phyloP scores from a whole-genome alignment of 768 basidiomycete species.

The Pulveroboletus frians region DNA sequence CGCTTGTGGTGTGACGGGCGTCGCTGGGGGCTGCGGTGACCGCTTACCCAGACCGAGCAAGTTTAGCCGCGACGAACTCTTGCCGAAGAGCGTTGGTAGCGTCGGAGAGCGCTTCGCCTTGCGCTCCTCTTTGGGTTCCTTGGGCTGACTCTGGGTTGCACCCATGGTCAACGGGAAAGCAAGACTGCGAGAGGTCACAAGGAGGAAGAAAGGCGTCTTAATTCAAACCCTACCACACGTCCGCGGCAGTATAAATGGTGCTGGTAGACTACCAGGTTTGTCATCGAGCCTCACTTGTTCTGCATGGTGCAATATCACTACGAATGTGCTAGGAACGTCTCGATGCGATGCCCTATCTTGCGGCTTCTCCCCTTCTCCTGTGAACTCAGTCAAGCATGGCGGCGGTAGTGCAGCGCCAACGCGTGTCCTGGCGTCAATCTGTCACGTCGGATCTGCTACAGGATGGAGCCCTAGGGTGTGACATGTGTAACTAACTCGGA shows the following conservation, averaged over 20 bases:
- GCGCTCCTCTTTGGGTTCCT: constrained; percentile 19
- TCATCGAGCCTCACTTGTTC: constrained; percentile 24
- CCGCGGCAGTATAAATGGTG: constrained; percentile 18
- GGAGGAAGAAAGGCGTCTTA: not conserved
- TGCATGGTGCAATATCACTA: constrained; percentile 25
- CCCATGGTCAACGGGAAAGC: constrained; percentile 19
- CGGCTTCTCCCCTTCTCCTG: constrained; percentile 11
- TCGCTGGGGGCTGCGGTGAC: constrained; percentile 28
- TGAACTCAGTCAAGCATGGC: constrained; percentile 3
- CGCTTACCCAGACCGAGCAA: constrained; percentile 25
- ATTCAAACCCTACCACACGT: constrained; percentile 13
- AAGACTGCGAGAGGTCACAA: not conserved
- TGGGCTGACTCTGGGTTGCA: constrained; percentile 24
- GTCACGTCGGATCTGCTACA: constrained; percentile 4
- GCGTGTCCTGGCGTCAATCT: constrained; percentile 1
- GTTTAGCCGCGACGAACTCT: constrained; percentile 26
- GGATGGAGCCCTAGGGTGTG: not conserved
- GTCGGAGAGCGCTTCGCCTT: constrained; percentile 23
- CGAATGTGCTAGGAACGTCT: constrained; percentile 5
- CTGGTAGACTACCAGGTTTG: constrained; percentile 11
- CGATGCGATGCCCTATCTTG: constrained; percentile 17
- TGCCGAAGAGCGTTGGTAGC: constrained; percentile 22
- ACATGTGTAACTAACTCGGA: not conserved
- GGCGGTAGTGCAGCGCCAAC: constrained; percentile 7
- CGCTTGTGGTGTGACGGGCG: constrained; percentile 23